Percentiles rank a stretch among this genome's conserved stretches.
phyloP scores from a whole-genome alignment of 179 eudicot genomes.

The Vitellaria paradoxa region DNA sequence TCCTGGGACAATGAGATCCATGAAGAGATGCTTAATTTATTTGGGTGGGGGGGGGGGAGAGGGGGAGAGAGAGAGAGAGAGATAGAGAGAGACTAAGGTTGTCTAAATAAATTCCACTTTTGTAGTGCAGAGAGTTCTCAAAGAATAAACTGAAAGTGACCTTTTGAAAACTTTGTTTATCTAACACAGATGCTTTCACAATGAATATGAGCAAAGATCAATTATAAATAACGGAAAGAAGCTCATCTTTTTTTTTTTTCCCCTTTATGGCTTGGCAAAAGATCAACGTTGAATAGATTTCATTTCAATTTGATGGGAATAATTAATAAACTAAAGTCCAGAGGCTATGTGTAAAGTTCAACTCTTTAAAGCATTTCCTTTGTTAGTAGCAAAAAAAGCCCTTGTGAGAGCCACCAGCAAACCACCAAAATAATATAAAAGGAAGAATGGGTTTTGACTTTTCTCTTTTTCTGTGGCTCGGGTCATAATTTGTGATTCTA shows the following conservation, averaged over 20 bases:
- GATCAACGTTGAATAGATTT: background rate
- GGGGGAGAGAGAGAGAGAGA: constrained; percentile 1
- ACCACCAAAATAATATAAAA: background rate
- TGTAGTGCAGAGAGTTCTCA: background rate
- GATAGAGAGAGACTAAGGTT: background rate
- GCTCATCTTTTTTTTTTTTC: constrained; percentile 1
- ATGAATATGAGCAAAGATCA: background rate
- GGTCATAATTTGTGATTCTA: no score
- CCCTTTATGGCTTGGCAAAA: background rate
- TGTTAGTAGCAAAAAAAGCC: background rate
- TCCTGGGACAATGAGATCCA: background rate
- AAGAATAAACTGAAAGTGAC: constrained; percentile 9
- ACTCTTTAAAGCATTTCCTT: background rate
- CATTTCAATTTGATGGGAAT: background rate
- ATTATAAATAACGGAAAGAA: background rate
- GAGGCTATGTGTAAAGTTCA: background rate
- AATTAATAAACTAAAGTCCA: background rate
- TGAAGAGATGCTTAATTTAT: background rate
- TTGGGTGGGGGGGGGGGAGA: no score
- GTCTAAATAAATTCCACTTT: background rate
- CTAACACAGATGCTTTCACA: background rate
- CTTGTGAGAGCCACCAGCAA: background rate
- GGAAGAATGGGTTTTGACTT: no score
- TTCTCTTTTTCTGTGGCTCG: no score
- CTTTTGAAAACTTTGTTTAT: background rate